phyloP scores from a whole-genome alignment of 768 basidiomycete species.

The Pleurotus sapidus region DNA sequence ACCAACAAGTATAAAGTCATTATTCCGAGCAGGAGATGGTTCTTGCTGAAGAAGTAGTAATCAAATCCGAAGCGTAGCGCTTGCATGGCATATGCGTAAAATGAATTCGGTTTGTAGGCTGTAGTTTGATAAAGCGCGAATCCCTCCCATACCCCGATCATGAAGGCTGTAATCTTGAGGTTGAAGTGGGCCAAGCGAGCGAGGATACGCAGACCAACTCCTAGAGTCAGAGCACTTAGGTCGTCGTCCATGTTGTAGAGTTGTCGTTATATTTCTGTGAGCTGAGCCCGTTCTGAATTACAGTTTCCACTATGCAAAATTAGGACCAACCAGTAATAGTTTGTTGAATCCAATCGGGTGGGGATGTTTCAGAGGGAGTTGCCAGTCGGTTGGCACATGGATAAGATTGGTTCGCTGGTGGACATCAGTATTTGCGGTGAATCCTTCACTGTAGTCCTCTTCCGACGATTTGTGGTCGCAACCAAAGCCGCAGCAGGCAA shows the following conservation, averaged over 20 bases:
- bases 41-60: neutral
- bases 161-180: conserved; percentile 1
- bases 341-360: too few species aligned
- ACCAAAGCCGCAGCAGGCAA: too few species aligned
- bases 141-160: conserved; percentile 6
- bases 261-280: too few species aligned
- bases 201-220: conserved; percentile 1
- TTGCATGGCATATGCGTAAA: neutral
- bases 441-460: too few species aligned
- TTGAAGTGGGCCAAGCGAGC: neutral
- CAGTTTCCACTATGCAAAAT: too few species aligned
- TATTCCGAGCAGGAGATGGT: neutral
- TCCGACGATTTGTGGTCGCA: too few species aligned
- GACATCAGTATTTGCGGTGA: too few species aligned
- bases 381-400: too few species aligned
- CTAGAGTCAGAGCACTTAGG: neutral
- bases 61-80: conserved; percentile 3
- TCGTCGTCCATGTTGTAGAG: neutral
- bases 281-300: too few species aligned
- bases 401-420: too few species aligned
- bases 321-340: too few species aligned
- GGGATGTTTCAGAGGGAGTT: too few species aligned
- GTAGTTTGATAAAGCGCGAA: conserved; percentile 4
- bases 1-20: neutral
- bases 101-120: neutral